Conservation (phyloP, 208 protist species). For the Acanthamoeba royreba region DNA sequence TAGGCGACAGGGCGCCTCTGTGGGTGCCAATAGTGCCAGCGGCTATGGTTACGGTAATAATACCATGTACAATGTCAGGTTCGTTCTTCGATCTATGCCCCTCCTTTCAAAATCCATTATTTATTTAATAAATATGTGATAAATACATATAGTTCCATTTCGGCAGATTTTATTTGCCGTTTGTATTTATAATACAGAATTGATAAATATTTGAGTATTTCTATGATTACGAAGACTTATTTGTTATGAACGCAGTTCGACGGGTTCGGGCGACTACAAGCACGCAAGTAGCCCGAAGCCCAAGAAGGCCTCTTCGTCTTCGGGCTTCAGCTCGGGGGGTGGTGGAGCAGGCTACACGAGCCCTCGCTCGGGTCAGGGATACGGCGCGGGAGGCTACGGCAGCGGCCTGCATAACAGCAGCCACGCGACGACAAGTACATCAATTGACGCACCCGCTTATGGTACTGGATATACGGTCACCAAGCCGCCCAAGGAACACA, state of each 20-base stretch:
- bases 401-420: too few species aligned
- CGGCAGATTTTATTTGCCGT: not conserved
- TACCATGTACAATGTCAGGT: not conserved
- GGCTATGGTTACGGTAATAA: constrained; percentile 17
- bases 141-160: not conserved
- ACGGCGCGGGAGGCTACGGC: not conserved
- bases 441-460: not conserved
- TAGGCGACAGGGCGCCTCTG: not conserved
- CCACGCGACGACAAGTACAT: too few species aligned
- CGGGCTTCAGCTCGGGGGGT: not conserved
- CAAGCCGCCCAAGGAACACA: not conserved
- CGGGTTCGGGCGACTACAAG: not conserved
- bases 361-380: not conserved
- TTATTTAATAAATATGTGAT: not conserved
- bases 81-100: too few species aligned
- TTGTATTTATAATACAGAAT: not conserved
- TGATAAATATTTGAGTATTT: not conserved
- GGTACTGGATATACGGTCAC: not conserved
- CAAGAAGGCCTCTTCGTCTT: not conserved
- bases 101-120: not conserved
- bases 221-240: not conserved
- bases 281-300: not conserved
- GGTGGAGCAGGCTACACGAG: not conserved
- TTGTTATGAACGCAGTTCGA: not conserved
- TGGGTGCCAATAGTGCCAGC: not conserved